Evolutionary conservation across 2,329 filamentous ascomycete genomes (phyloP).

Genomic region (Clarireedia paspali): DNA sequence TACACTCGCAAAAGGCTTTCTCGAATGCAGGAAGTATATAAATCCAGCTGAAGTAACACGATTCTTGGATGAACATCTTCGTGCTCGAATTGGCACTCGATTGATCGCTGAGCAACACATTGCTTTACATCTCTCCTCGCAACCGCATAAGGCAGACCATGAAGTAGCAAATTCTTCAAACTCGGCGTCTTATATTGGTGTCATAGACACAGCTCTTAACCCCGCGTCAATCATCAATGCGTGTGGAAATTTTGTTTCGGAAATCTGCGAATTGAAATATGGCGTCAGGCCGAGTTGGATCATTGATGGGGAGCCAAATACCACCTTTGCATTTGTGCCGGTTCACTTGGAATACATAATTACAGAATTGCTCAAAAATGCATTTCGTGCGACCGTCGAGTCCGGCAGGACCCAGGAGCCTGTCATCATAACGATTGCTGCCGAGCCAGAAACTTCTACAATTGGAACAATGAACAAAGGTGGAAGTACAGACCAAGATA

Average conservation of each 20-base stretch:
- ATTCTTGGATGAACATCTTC: slow-evolving; percentile 89
- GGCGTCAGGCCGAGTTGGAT: slow-evolving; percentile 74
- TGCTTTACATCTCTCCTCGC: slow-evolving; percentile 70
- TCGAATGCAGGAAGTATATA: slow-evolving; percentile 90
- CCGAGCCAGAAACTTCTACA: slow-evolving; percentile 34
- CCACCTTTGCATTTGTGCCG: slow-evolving; percentile 88
- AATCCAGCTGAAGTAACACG: slow-evolving; percentile 72
- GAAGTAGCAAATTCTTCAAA: neutral
- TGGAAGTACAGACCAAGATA: neutral
- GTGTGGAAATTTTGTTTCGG: slow-evolving; percentile 85
- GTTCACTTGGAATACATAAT: slow-evolving; percentile 97
- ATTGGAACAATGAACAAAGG: neutral
- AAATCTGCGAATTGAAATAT: slow-evolving; percentile 95
- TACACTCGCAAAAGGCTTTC: slow-evolving; percentile 81
- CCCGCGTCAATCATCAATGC: slow-evolving; percentile 75
- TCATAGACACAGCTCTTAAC: slow-evolving; percentile 84
- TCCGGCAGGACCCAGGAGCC: slow-evolving; percentile 71
- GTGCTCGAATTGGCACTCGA: slow-evolving; percentile 87
- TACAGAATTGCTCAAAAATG: slow-evolving; percentile 93
- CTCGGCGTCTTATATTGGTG: slow-evolving; percentile 69
- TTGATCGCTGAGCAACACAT: slow-evolving; percentile 96
- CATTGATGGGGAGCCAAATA: slow-evolving; percentile 78
- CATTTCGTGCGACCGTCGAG: slow-evolving; percentile 89
- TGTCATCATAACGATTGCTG: slow-evolving; percentile 87
- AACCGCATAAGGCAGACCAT: slow-evolving; percentile 54